A percentile compares a stretch with the other conserved stretches of the same genome.
These are phyloP conservation scores for Populus pruinosa DNA, from an alignment of 345 rosid genomes.

Conservation along the genomic window DNA sequence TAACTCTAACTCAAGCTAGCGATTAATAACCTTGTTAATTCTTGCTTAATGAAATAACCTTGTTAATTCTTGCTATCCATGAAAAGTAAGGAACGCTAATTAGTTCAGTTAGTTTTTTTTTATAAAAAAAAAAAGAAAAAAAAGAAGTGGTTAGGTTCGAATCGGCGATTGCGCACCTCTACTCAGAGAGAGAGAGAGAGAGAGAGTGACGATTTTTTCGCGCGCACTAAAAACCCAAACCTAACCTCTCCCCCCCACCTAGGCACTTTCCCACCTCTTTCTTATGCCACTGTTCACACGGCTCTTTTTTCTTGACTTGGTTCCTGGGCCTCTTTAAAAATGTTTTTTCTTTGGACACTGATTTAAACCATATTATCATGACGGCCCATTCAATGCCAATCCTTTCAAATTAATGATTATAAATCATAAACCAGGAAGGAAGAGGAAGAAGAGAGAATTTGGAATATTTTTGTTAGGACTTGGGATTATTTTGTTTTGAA, in stretches of 20 bases:
- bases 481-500: no score
- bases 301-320: background rate
- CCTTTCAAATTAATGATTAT: no score
- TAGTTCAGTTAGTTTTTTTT: background rate
- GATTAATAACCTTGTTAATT: no score
- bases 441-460: no score
- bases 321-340: background rate
- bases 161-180: conserved; percentile 34
- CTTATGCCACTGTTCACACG: background rate
- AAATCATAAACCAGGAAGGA: no score
- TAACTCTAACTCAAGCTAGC: no score
- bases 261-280: conserved; percentile 3
- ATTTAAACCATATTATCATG: background rate
- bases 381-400: background rate
- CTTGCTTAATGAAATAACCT: no score
- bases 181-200: conserved; percentile 2
- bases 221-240: conserved; percentile 14
- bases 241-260: background rate
- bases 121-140: no score
- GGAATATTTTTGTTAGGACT: no score
- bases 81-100: no score
- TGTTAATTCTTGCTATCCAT: no score
- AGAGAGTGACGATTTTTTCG: conserved; percentile 32
- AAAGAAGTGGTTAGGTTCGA: conserved; percentile 11
- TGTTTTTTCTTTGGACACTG: background rate